Conservation (phyloP, 2,329 filamentous ascomycete genomes). For the Xylaria sp. region DNA sequence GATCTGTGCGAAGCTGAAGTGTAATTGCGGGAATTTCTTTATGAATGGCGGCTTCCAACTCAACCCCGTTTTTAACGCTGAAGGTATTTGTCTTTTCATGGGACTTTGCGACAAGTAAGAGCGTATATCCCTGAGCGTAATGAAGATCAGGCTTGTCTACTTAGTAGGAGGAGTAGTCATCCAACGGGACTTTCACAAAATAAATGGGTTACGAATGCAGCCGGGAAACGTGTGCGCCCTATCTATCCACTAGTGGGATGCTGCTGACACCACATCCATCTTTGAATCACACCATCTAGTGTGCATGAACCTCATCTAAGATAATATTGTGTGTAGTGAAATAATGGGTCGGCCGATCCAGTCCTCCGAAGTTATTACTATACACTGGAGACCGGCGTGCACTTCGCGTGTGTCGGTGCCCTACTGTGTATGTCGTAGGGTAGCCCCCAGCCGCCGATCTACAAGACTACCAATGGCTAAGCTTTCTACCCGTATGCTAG, state of each 20-base stretch:
- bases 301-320: slow-evolving; percentile 10
- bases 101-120: background rate
- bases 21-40: background rate
- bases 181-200: background rate
- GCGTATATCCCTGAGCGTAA: background rate
- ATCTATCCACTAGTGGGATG: slow-evolving; percentile 4
- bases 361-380: slow-evolving; percentile 16
- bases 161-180: background rate
- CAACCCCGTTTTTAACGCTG: background rate
- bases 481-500: slow-evolving; percentile 4
- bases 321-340: background rate
- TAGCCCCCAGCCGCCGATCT: background rate
- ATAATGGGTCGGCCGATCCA: background rate
- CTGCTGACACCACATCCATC: slow-evolving; percentile 31
- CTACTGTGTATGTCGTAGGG: background rate
- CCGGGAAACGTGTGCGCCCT: background rate
- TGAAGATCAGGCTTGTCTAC: background rate
- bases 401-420: slow-evolving; percentile 7
- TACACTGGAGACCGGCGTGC: background rate
- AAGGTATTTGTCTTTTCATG: background rate
- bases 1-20: no score
- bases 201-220: background rate
- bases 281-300: slow-evolving; percentile 1
- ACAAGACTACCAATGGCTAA: slow-evolving; percentile 1
- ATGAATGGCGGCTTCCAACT: no score